Conservation (phyloP, 495 filamentous ascomycete species). For the Echria macrotheca region DNA sequence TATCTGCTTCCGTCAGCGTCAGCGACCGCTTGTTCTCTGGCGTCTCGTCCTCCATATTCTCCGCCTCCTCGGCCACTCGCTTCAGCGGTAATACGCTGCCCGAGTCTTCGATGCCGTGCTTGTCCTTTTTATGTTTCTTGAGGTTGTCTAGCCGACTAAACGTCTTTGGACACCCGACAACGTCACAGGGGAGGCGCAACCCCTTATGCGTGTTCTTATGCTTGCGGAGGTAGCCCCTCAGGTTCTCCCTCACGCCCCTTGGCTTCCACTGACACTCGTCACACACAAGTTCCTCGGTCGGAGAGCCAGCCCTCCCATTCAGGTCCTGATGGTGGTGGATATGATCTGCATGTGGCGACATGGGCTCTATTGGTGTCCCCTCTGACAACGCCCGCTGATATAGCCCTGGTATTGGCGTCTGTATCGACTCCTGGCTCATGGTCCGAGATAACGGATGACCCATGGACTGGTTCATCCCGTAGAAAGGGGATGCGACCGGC, state of each 20-base stretch:
- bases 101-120: constrained; percentile 30
- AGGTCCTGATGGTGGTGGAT: constrained; percentile 8
- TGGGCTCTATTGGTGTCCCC: constrained; percentile 3
- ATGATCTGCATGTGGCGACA: constrained; percentile 14
- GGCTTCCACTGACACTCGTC: constrained; percentile 37
- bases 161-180: constrained; percentile 29
- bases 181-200: constrained; percentile 27
- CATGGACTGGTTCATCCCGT: constrained; percentile 9
- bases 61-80: constrained; percentile 12
- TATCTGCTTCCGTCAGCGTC: constrained; percentile 13
- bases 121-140: constrained; percentile 36
- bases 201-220: constrained; percentile 38
- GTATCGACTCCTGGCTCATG: constrained; percentile 24
- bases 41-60: constrained; percentile 18
- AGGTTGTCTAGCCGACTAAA: constrained; percentile 43
- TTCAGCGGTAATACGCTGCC: constrained; percentile 19
- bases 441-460: constrained; percentile 17
- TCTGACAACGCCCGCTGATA: constrained; percentile 14
- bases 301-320: background rate
- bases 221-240: constrained; percentile 34
- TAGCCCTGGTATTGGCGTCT: constrained; percentile 7
- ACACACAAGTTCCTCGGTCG: constrained; percentile 28
- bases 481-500: constrained; percentile 16
- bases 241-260: constrained; percentile 30
- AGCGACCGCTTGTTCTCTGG: constrained; percentile 8